Percentiles rank a stretch among this genome's conserved stretches.
phyloP scores from a whole-genome alignment of 805 yeast species.

The Saturnispora dispora region DNA sequence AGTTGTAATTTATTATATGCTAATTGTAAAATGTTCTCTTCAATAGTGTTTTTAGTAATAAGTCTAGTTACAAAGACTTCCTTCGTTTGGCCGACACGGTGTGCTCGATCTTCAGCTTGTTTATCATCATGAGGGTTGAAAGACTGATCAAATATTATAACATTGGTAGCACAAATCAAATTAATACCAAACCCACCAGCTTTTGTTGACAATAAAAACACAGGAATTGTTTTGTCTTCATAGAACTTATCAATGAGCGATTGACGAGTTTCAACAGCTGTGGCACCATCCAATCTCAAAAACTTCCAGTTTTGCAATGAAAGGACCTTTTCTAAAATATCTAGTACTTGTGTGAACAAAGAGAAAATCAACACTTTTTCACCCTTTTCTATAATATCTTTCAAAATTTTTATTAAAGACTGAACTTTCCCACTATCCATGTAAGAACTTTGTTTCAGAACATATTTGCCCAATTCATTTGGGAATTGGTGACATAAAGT shows the following conservation, averaged over 20 bases:
- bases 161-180: conserved; percentile 89
- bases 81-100: conserved; percentile 39
- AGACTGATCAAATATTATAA: conserved; percentile 83
- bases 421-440: conserved; percentile 67
- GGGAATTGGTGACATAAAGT: conserved; percentile 66
- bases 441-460: conserved; percentile 43
- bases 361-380: conserved; percentile 78
- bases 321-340: conserved; percentile 72
- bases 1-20: conserved; percentile 88
- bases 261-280: conserved; percentile 89
- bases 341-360: conserved; percentile 85
- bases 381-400: conserved; percentile 43
- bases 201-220: conserved; percentile 83
- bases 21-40: conserved; percentile 76
- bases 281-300: conserved; percentile 84
- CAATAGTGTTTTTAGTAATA: conserved; percentile 68
- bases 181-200: conserved; percentile 99
- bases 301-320: conserved; percentile 58
- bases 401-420: conserved; percentile 48
- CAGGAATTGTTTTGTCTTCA: conserved; percentile 72
- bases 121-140: conserved; percentile 98
- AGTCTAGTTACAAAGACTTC: conserved; percentile 74
- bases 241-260: conserved; percentile 83
- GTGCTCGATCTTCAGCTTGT: conserved; percentile 98
- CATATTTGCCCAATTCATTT: conserved; percentile 44